These are phyloP conservation scores for Volvariella volvacea DNA, from an alignment of 1,284 basidiomycete species.

Conservation along the genomic window DNA sequence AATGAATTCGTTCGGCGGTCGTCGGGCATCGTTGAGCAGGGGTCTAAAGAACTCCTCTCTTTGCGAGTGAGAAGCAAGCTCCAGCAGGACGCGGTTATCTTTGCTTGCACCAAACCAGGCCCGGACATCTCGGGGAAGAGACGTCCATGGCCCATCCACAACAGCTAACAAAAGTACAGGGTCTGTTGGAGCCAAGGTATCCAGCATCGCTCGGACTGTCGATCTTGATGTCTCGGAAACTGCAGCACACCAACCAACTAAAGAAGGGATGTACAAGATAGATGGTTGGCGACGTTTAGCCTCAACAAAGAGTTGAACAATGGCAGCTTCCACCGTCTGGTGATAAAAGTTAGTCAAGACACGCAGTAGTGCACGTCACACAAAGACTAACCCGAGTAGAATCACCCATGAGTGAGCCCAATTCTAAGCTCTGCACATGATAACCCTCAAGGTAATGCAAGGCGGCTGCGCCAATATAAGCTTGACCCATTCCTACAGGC, in stretches of 20 bases:
- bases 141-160: conserved; percentile 69
- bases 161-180: conserved; percentile 89
- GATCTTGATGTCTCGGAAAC: conserved; percentile 81
- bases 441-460: conserved; percentile 95
- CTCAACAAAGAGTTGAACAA: conserved; percentile 96
- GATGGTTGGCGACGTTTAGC: conserved; percentile 97
- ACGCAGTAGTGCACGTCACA: conserved; percentile 1
- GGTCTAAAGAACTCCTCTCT: conserved; percentile 77
- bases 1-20: conserved; percentile 85
- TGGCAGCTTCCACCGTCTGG: conserved; percentile 88
- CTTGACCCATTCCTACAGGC: conserved; percentile 83
- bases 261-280: conserved; percentile 90
- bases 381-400: conserved; percentile 62
- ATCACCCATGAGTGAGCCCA: conserved; percentile 86
- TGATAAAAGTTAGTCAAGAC: conserved; percentile 1
- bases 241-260: conserved; percentile 81
- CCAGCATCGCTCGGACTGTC: conserved; percentile 87
- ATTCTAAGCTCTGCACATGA: conserved; percentile 90
- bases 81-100: conserved; percentile 70
- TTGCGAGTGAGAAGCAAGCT: conserved; percentile 43
- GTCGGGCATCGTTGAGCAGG: conserved; percentile 59
- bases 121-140: conserved; percentile 79
- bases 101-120: conserved; percentile 86
- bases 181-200: conserved; percentile 85
- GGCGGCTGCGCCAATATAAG: conserved; percentile 83